A percentile compares a stretch with the other conserved stretches of the same genome.
Conservation (phyloP, 345 rosid species). For the Moringa oleifera region DNA sequence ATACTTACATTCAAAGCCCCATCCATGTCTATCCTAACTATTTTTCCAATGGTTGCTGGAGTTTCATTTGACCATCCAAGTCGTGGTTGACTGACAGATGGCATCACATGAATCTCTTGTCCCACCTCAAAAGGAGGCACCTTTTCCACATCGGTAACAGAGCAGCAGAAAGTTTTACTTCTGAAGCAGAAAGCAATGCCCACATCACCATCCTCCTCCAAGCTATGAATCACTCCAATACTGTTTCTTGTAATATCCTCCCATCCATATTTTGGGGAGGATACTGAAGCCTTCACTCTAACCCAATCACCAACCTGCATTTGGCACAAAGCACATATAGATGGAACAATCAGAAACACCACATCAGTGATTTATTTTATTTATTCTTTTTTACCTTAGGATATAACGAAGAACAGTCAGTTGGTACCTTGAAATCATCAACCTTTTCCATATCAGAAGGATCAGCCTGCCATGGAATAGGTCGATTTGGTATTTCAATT, state of each 20-base stretch:
- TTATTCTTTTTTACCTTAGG: slow-evolving; percentile 1
- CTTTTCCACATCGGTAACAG: slow-evolving; percentile 91
- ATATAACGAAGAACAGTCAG: slow-evolving; percentile 10
- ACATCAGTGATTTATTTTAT: background rate
- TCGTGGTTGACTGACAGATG: slow-evolving; percentile 77
- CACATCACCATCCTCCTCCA: slow-evolving; percentile 93
- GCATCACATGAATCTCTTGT: slow-evolving; percentile 75
- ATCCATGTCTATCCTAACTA: slow-evolving; percentile 89
- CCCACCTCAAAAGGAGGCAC: slow-evolving; percentile 84
- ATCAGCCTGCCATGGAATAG: slow-evolving; percentile 94
- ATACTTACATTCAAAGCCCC: slow-evolving; percentile 87
- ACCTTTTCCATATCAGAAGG: slow-evolving; percentile 99
- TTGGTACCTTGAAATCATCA: slow-evolving; percentile 83
- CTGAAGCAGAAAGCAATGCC: slow-evolving; percentile 93
- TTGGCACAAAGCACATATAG: slow-evolving; percentile 15
- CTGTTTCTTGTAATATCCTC: slow-evolving; percentile 82
- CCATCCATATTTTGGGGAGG: slow-evolving; percentile 98
- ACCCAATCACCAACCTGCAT: slow-evolving; percentile 97
- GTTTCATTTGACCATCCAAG: slow-evolving; percentile 98
- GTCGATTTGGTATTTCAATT: slow-evolving; percentile 89
- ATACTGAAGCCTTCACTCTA: slow-evolving; percentile 84
- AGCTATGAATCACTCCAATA: slow-evolving; percentile 83
- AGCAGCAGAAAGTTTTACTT: slow-evolving; percentile 86
- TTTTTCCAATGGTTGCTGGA: slow-evolving; percentile 89
- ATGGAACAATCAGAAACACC: slow-evolving; percentile 7